Percentiles rank a stretch among this genome's conserved stretches.
Evolutionary conservation across 805 yeast species (phyloP).

Genomic region (Cyberlindnera suaveolens): DNA sequence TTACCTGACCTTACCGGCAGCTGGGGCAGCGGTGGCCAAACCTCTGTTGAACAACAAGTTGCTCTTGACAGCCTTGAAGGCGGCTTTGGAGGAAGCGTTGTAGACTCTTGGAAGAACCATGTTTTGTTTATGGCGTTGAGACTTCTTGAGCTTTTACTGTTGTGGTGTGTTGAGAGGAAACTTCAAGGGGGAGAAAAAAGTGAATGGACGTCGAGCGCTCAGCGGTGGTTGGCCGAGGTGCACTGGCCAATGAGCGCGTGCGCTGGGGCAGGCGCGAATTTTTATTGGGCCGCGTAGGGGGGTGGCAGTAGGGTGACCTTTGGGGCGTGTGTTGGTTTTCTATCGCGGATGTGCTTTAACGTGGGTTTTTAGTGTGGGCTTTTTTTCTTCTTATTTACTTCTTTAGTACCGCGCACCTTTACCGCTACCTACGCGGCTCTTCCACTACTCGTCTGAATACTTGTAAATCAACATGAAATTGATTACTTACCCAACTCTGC

Average conservation of each 20-base stretch:
- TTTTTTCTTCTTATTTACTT: too few species aligned
- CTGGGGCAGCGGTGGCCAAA: constrained; percentile 72
- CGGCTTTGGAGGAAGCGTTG: constrained; percentile 70
- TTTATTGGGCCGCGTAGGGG: constrained; percentile 2
- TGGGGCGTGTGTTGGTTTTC: too few species aligned
- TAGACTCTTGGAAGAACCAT: constrained; percentile 54
- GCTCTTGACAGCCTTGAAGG: constrained; percentile 85
- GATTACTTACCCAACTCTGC: constrained; percentile 46
- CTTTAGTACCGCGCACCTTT: too few species aligned
- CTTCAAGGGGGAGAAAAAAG: neutral
- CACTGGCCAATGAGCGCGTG: constrained; percentile 8
- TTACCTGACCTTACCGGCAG: constrained; percentile 83
- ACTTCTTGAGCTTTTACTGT: neutral
- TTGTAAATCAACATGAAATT: neutral
- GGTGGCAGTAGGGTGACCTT: neutral
- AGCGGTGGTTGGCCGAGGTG: neutral
- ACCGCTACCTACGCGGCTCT: too few species aligned
- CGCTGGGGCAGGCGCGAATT: neutral
- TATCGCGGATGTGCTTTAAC: too few species aligned
- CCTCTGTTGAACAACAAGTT: constrained; percentile 67
- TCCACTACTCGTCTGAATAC: neutral
- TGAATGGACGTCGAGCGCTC: neutral
- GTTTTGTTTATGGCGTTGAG: constrained; percentile 1
- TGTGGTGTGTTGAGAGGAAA: neutral
- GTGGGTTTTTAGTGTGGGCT: too few species aligned